Percentiles rank a stretch among this genome's conserved stretches.
phyloP scores from a whole-genome alignment of 345 rosid genomes.

The Ceriops tagal region DNA sequence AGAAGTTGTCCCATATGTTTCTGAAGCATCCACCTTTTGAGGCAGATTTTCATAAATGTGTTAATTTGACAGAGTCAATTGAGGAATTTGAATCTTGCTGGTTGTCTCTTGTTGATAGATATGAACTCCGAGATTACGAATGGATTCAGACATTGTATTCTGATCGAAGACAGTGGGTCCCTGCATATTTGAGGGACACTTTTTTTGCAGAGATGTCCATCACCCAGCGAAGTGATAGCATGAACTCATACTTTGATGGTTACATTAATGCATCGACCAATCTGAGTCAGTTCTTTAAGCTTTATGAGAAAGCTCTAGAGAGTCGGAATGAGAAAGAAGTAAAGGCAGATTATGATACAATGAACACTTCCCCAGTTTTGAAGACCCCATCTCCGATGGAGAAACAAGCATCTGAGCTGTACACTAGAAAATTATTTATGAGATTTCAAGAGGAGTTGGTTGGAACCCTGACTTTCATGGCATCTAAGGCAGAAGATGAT shows the following conservation, averaged over 20 bases:
- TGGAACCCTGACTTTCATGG: conserved; percentile 67
- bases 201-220: conserved; percentile 57
- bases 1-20: conserved; percentile 53
- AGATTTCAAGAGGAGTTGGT: conserved; percentile 80
- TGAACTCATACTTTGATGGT: conserved; percentile 55
- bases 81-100: conserved; percentile 69
- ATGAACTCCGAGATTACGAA: conserved; percentile 49
- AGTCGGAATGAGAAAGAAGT: conserved; percentile 69
- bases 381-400: conserved; percentile 83
- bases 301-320: conserved; percentile 63
- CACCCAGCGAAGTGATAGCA: conserved; percentile 33
- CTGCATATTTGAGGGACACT: conserved; percentile 50
- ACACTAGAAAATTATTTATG: conserved; percentile 56
- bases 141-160: conserved; percentile 63
- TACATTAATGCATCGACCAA: conserved; percentile 59
- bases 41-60: conserved; percentile 58
- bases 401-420: conserved; percentile 67
- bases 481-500: conserved; percentile 52
- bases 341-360: conserved; percentile 69
- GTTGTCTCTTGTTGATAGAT: conserved; percentile 48
- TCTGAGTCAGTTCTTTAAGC: conserved; percentile 45
- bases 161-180: conserved; percentile 76
- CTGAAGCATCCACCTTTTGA: conserved; percentile 60
- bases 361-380: conserved; percentile 45
- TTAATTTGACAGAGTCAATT: conserved; percentile 44